Base-by-base conservation (phyloP, 2,329 filamentous ascomycete genomes). In the Phaeoacremonium minimum region DNA sequence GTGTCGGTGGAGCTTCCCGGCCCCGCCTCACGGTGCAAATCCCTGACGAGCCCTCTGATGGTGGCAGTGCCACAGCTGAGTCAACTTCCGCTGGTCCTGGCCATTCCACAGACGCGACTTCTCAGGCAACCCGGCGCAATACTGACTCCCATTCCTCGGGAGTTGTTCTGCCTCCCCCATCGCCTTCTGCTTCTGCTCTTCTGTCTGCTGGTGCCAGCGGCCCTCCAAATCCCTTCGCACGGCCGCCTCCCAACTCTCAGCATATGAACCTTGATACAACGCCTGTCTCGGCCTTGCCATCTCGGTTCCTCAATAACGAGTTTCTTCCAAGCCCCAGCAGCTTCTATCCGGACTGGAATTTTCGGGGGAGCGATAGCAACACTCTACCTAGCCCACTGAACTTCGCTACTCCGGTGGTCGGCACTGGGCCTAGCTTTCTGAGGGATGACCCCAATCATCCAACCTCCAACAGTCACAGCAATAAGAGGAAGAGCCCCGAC, bases 1-100 rank as follows among this genome's bases (percentile, higher is more conserved):
- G 83, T 46, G 66, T 77, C 9, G 79, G 77, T 37, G 80, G 79
- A 7, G 81, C 46, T 1, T 32, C 86, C 51, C 77, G 90, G 37
- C 93, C 93, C 4, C 79, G 87, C 36, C 71, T 98, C 32, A 95
- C 87, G 49, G 88, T 98, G 5, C 89, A 96, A 55, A 98, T 98
- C 51, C 93, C 93, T 1, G 91, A 89, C 47, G 93, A 95, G 52
- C 80, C 82, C 28, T 94, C 88, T 7, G 58, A 62, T 8, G 80
- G 75, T 31, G 87, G 81, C 39, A 84, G 77, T 42, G 84, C 80
- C 31, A 87, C 85, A 4, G 87, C 74, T 32, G 86, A 86, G 37
- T 86, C 85, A 58, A 57, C 77, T 58, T 67, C 85, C 53, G 60
- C 83, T 19, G 75, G 57, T 4, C 55, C 51, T 11, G 50, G 76